Evolutionary conservation across 176 grass and related monocot species (phyloP).

Genomic region (Bothriochloa decipiens): DNA sequence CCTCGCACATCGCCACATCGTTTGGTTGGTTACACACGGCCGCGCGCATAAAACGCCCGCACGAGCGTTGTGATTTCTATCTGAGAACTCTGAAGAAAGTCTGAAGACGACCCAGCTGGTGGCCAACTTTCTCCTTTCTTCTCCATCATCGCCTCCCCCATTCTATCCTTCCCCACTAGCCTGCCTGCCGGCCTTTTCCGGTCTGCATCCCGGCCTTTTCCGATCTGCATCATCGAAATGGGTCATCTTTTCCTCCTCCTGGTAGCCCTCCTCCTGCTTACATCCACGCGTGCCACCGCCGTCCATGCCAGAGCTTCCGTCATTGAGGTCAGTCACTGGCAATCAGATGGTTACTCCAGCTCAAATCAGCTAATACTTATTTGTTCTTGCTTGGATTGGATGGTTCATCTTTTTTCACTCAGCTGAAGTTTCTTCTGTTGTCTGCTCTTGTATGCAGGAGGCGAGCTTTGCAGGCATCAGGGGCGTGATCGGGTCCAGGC

Average conservation of each 20-base stretch:
- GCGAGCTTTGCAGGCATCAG: conserved; percentile 31
- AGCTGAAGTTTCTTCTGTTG: background rate
- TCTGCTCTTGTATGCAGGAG: conserved; percentile 4
- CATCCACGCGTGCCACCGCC: background rate
- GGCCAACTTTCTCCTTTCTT: conserved; percentile 51
- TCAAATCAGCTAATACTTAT: background rate
- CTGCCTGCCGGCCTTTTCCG: conserved; percentile 9
- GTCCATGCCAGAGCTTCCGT: conserved; percentile 5
- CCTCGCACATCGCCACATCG: too few species aligned
- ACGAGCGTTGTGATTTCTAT: conserved; percentile 4
- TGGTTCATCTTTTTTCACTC: background rate
- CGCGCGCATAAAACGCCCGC: conserved; percentile 53
- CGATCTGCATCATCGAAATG: too few species aligned
- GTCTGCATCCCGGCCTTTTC: too few species aligned
- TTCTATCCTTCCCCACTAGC: background rate
- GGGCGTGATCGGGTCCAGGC: conserved; percentile 59
- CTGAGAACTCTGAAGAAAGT: background rate
- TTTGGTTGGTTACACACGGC: too few species aligned
- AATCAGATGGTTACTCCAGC: background rate
- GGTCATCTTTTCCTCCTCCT: conserved; percentile 38
- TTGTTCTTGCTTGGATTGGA: background rate
- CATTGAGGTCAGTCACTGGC: conserved; percentile 41
- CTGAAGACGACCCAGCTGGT: conserved; percentile 22
- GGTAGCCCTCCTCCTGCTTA: conserved; percentile 43
- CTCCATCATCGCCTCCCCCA: conserved; percentile 8